Evolutionary conservation across 2,329 filamentous ascomycete species (phyloP).

Genomic region (Dothistroma septosporum): DNA sequence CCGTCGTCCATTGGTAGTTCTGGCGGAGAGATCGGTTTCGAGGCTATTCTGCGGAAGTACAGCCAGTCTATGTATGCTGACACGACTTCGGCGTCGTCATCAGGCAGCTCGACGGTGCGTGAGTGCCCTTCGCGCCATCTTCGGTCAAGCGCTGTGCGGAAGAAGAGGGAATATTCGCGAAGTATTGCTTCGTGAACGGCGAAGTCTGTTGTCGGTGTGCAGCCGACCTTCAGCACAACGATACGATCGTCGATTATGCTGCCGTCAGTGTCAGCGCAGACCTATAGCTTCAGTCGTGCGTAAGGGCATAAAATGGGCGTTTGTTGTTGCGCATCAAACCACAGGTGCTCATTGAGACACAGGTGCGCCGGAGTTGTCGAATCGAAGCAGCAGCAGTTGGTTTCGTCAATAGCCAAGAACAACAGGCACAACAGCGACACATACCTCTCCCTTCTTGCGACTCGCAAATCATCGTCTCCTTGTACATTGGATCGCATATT

Average conservation of each 20-base stretch:
- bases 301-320: not conserved
- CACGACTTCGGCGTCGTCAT: conserved; percentile 17
- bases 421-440: not conserved
- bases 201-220: conserved; percentile 10
- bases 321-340: not conserved
- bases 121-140: conserved; percentile 21
- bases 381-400: no score
- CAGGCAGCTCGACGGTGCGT: conserved; percentile 14
- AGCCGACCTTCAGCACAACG: conserved; percentile 12
- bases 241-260: conserved; percentile 21
- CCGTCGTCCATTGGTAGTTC: conserved; percentile 22
- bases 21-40: conserved; percentile 17
- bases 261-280: conserved; percentile 1
- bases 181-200: conserved; percentile 21
- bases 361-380: not conserved
- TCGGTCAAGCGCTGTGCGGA: conserved; percentile 21
- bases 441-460: conserved; percentile 12
- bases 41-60: conserved; percentile 21
- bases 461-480: conserved; percentile 12
- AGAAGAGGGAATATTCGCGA: conserved; percentile 16
- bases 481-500: conserved; percentile 4
- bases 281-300: not conserved
- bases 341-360: not conserved
- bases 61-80: conserved; percentile 22
- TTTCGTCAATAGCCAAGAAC: not conserved